Evolutionary conservation across 2,329 filamentous ascomycete species (phyloP).

Genomic region (Aspergillus brasiliensis): DNA sequence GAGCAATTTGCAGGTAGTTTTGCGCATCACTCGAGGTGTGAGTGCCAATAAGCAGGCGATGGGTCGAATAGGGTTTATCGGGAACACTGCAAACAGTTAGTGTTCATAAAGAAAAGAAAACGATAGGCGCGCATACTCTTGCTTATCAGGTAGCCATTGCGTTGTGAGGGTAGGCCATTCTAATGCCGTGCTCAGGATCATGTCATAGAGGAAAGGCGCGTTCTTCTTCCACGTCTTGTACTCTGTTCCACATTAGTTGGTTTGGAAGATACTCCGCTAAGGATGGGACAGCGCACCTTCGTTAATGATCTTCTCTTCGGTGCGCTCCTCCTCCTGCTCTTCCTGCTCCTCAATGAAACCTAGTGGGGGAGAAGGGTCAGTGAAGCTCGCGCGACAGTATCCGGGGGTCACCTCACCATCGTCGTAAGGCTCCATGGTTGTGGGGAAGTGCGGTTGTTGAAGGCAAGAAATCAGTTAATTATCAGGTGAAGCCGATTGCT

Average conservation of each 20-base stretch:
- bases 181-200: conserved; percentile 91
- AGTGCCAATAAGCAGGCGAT: conserved; percentile 89
- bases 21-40: conserved; percentile 83
- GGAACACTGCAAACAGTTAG: conserved; percentile 56
- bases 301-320: conserved; percentile 86
- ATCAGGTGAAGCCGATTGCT: conserved; percentile 10
- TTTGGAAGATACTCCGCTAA: neutral
- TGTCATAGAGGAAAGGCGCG: conserved; percentile 95
- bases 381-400: conserved; percentile 14
- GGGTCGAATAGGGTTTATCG: conserved; percentile 82
- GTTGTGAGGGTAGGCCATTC: conserved; percentile 97
- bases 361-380: conserved; percentile 23
- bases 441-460: conserved; percentile 4
- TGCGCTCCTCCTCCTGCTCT: conserved; percentile 71
- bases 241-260: conserved; percentile 56
- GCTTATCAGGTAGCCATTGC: conserved; percentile 96
- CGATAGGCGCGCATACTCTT: conserved; percentile 57
- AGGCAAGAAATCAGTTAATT: neutral
- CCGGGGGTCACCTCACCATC: conserved; percentile 29
- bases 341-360: conserved; percentile 42
- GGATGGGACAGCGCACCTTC: conserved; percentile 61
- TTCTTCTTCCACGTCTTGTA: conserved; percentile 99
- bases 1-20: conserved; percentile 93
- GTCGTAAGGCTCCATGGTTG: conserved; percentile 39
- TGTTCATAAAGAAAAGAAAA: neutral